phyloP scores from a whole-genome alignment of 2,329 filamentous ascomycete genomes.

The Dothiorella sarmentorum region DNA sequence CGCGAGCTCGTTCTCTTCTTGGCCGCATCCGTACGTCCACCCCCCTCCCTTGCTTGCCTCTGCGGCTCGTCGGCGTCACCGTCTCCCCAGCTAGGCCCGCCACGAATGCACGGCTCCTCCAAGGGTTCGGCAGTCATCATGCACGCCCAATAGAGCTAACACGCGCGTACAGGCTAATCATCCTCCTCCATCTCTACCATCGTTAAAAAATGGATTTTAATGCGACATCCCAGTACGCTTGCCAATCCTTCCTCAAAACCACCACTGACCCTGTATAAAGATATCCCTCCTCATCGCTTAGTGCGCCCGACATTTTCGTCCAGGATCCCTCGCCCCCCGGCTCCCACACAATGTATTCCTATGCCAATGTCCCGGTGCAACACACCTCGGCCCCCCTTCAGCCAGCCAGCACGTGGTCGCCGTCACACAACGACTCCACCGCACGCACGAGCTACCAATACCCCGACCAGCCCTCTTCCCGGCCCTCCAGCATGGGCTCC shows the following conservation, averaged over 20 bases:
- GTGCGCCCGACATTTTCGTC: constrained; percentile 32
- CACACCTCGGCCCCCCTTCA: constrained; percentile 25
- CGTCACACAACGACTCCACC: constrained; percentile 19
- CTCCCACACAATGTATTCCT: constrained; percentile 37
- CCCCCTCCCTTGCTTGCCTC: constrained; percentile 12
- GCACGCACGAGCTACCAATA: too few species aligned
- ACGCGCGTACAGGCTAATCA: constrained; percentile 1
- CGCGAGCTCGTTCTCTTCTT: not conserved
- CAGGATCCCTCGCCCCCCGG: constrained; percentile 30
- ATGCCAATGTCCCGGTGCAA: constrained; percentile 28
- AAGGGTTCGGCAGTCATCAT: constrained; percentile 13
- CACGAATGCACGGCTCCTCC: constrained; percentile 27
- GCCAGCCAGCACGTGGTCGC: constrained; percentile 22
- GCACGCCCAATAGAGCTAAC: constrained; percentile 12
- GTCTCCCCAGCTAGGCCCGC: constrained; percentile 2
- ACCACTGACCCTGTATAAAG: constrained; percentile 26
- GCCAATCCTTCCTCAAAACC: not conserved
- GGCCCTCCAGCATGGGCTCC: constrained; percentile 12
- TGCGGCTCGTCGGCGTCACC: constrained; percentile 13
- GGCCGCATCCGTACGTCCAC: constrained; percentile 69
- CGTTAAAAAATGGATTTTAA: constrained; percentile 41
- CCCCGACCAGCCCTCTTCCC: too few species aligned
- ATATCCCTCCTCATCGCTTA: constrained; percentile 35
- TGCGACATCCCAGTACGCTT: constrained; percentile 39
- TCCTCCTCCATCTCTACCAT: constrained; percentile 2